These are phyloP conservation scores for Phytophthora capsici DNA, from an alignment of 352 stramenopile genomes.

Conservation along the genomic window DNA sequence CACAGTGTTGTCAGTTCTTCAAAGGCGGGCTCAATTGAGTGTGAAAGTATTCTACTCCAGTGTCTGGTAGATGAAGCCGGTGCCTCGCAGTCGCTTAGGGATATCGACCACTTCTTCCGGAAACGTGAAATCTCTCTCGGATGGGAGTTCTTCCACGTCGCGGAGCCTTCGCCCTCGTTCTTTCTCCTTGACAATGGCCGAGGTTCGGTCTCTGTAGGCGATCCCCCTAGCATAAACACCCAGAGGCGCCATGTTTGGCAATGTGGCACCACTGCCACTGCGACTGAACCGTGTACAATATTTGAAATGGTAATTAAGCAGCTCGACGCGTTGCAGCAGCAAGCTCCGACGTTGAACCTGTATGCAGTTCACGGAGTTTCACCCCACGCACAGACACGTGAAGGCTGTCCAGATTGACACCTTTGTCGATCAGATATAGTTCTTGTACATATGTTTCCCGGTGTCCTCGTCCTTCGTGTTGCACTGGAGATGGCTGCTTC, in stretches of 20 bases:
- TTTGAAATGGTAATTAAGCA: slow-evolving; percentile 56
- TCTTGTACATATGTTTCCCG: slow-evolving; percentile 1
- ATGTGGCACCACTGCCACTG: slow-evolving; percentile 62
- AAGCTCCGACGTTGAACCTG: too few relatives aligned
- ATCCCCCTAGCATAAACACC: too few relatives aligned
- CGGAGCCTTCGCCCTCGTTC: slow-evolving; percentile 53
- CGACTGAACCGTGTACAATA: slow-evolving; percentile 50
- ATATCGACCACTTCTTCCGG: slow-evolving; percentile 59
- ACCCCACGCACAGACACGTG: slow-evolving; percentile 20
- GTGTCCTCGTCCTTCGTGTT: slow-evolving; percentile 5
- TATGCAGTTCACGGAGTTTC: slow-evolving; percentile 25
- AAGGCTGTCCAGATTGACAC: slow-evolving; percentile 4
- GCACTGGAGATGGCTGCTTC: slow-evolving; percentile 1
- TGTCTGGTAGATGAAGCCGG: slow-evolving; percentile 65
- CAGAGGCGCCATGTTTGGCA: slow-evolving; percentile 68
- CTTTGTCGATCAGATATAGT: slow-evolving; percentile 1
- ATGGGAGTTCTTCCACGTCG: slow-evolving; percentile 62
- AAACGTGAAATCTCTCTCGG: slow-evolving; percentile 43
- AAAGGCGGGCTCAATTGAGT: slow-evolving; percentile 32
- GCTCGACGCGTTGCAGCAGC: slow-evolving; percentile 21
- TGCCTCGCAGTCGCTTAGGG: slow-evolving; percentile 51
- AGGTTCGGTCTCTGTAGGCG: slow-evolving; percentile 70
- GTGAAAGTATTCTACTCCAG: slow-evolving; percentile 55
- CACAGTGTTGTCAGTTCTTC: slow-evolving; percentile 8
- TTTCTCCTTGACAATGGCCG: slow-evolving; percentile 50